A percentile compares a stretch with the other conserved stretches of the same genome.
Evolutionary conservation across 768 basidiomycete species (phyloP).

Genomic region (Tricholoma terreum): DNA sequence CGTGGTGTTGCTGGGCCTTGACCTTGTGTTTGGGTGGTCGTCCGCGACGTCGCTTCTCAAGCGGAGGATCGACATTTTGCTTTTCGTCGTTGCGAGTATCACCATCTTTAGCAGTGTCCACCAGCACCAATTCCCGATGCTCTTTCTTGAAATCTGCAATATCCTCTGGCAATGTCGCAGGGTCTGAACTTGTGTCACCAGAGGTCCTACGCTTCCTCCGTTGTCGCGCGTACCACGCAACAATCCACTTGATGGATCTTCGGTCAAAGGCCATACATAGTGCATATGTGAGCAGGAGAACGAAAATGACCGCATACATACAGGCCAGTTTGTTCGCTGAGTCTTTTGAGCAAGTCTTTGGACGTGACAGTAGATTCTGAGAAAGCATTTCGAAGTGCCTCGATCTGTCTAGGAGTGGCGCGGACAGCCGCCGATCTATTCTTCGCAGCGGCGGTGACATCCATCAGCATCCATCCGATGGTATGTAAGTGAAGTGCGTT

Average conservation of each 20-base stretch:
- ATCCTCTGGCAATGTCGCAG: neutral
- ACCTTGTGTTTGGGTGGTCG: conserved; percentile 4
- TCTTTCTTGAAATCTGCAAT: conserved; percentile 15
- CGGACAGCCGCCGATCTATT: neutral
- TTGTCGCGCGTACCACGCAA: conserved; percentile 8
- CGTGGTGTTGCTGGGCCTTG: neutral
- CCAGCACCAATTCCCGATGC: conserved; percentile 5
- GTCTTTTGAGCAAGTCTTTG: neutral
- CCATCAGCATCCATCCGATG: too few species aligned
- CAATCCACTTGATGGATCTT: conserved; percentile 10
- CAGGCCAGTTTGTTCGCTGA: conserved; percentile 9
- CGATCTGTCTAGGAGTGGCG: neutral
- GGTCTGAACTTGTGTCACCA: neutral
- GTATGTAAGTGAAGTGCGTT: too few species aligned
- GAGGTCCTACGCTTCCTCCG: neutral
- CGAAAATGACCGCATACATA: conserved; percentile 2
- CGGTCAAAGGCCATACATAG: neutral
- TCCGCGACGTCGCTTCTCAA: conserved; percentile 5
- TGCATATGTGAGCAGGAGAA: neutral
- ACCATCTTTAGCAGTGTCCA: neutral
- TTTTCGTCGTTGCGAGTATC: neutral
- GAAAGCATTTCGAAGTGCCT: neutral
- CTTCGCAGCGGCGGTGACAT: neutral
- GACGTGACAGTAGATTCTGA: neutral
- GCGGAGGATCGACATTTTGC: conserved; percentile 10